Conservation (phyloP, 352 stramenopile species). For the Phytophthora pini region DNA sequence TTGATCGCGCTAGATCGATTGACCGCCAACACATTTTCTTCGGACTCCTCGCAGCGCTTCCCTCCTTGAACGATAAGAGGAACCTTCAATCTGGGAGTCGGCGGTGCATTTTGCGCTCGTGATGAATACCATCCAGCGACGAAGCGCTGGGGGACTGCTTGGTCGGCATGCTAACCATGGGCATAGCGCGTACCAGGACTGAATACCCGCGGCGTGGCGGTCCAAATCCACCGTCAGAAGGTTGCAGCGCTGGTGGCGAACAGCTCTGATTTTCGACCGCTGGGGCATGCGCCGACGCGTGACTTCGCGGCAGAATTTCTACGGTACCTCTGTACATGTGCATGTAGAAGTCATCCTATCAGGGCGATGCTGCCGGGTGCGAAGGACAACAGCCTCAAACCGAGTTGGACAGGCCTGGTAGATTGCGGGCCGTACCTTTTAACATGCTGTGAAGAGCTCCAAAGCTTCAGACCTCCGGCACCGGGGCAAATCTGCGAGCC, state of each 20-base stretch:
- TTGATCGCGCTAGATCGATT: constrained; percentile 4
- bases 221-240: constrained; percentile 13
- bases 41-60: no score
- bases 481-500: constrained; percentile 10
- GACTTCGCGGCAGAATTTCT: constrained; percentile 8
- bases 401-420: not conserved
- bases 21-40: not conserved
- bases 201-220: constrained; percentile 2
- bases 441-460: constrained; percentile 3
- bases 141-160: not conserved
- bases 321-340: not conserved
- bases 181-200: not conserved
- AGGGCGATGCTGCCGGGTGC: not conserved
- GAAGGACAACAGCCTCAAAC: constrained; percentile 1
- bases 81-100: constrained; percentile 1
- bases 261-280: constrained; percentile 1
- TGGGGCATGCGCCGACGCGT: not conserved
- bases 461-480: constrained; percentile 2
- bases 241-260: not conserved
- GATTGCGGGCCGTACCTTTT: not conserved
- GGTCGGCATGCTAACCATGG: not conserved
- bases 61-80: constrained; percentile 4
- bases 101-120: not conserved
- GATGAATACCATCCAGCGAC: constrained; percentile 12
- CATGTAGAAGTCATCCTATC: no score